Evolutionary conservation across 2,329 filamentous ascomycete genomes (phyloP), one percentile per base, ranked within the genome.

Genomic region (Xylariaceae sp.): DNA sequence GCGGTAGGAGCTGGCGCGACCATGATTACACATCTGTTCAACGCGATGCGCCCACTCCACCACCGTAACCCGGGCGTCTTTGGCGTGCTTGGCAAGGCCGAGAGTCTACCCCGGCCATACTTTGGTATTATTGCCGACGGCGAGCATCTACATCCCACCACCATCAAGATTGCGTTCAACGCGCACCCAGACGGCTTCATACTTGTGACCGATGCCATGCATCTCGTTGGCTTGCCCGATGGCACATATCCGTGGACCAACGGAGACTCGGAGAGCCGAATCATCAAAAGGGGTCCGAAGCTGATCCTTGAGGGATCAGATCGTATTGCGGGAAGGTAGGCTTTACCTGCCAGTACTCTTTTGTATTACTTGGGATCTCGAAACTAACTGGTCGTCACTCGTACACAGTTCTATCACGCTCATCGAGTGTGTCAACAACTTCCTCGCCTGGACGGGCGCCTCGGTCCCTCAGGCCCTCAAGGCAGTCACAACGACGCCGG

Each of bases 11-110:
- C 79, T 5, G 88, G 88, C 36, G 86, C 85, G 2, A 85, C 76
- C 34, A 94, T 94, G 86, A 85, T 95, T 50, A 95, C 88, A 0
- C 88, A 95, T 56, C 72, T 95, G 2, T 95, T 94, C 76, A 95
- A 95, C 60, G 88, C 88, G 17, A 95, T 95, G 88, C 76, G 81
- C 1, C 88, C 88, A 11, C 77, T 94, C 35, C 86, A 92, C 61
- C 88, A 96, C 69, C 83, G 89, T 41, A 88, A 95, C 62, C 88
- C 89, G 0, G 88, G 88, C 26, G 80, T 95, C 52, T 94, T 94
- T 59, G 89, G 89, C 18, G 78, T 94, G 0, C 68, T 96, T 11
- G 88, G 88, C 43, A 75, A 76, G 46, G 74, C 74, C 7, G 74
- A 82, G 52, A 70, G 62, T 44, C 55, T 67, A 38, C 60, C 65